These are phyloP conservation scores for Candida khao-thaluensis DNA, from an alignment of 805 yeast species.

Conservation along the genomic window DNA sequence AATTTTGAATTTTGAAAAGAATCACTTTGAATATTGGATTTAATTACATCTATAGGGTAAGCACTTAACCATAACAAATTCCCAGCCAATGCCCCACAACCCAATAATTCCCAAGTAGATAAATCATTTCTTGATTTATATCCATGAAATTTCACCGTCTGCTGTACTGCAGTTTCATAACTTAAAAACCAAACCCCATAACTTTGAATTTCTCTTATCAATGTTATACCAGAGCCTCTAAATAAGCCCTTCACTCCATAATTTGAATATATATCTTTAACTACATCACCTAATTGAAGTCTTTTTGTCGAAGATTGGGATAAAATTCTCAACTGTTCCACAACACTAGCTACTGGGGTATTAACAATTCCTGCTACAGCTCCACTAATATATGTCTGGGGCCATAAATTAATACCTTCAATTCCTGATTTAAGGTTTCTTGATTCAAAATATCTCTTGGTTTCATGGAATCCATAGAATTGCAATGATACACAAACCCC, in stretches of 20 bases:
- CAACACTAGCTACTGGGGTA: conserved; percentile 61
- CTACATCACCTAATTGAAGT: conserved; percentile 26
- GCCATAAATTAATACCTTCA: conserved; percentile 45
- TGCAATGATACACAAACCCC: conserved; percentile 68
- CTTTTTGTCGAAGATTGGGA: conserved; percentile 46
- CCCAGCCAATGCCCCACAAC: conserved; percentile 66
- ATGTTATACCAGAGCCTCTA: conserved; percentile 55
- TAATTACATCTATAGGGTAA: conserved; percentile 54
- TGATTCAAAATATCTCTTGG: conserved; percentile 54
- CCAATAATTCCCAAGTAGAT: conserved; percentile 53
- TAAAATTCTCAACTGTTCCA: conserved; percentile 63
- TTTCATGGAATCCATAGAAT: conserved; percentile 70
- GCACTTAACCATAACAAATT: conserved; percentile 61
- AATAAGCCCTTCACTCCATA: conserved; percentile 54
- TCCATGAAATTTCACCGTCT: conserved; percentile 30
- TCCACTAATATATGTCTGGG: conserved; percentile 61
- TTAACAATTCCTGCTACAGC: conserved; percentile 68
- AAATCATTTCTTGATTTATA: conserved; percentile 47
- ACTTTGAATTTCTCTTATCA: conserved; percentile 64
- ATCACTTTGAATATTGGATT: conserved; percentile 55
- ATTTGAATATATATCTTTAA: conserved; percentile 37
- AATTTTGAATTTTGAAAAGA: conserved; percentile 43
- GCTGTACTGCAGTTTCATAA: conserved; percentile 54
- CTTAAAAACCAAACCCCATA: conserved; percentile 75
- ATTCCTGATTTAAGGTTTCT: conserved; percentile 20